These are phyloP conservation scores for Flammula alnicola DNA, from an alignment of 1,284 basidiomycete genomes.

Conservation along the genomic window DNA sequence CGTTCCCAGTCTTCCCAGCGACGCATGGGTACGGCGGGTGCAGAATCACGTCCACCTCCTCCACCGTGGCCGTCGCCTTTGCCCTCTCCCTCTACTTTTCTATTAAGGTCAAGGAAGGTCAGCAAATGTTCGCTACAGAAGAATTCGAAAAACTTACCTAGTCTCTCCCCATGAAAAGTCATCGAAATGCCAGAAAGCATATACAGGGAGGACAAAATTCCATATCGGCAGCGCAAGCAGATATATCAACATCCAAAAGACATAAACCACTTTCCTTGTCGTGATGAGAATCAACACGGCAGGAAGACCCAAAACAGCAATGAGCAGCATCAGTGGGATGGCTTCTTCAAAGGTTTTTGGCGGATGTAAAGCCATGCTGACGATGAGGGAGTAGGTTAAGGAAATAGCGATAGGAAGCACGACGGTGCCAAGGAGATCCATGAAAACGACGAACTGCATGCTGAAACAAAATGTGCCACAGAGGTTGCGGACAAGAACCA, in stretches of 20 bases:
- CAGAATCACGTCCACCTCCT: conserved; percentile 65
- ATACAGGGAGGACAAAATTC: conserved; percentile 94
- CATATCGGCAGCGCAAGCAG: conserved; percentile 91
- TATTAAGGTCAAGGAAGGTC: conserved; percentile 36
- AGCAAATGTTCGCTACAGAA: conserved; percentile 7
- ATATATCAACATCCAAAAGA: conserved; percentile 98
- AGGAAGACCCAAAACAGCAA: conserved; percentile 92
- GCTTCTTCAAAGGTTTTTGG: conserved; percentile 90
- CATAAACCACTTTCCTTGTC: conserved; percentile 93
- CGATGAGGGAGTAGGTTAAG: conserved; percentile 89
- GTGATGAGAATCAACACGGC: conserved; percentile 93
- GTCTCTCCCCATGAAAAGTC: conserved; percentile 99
- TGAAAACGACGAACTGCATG: conserved; percentile 98
- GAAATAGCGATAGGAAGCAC: conserved; percentile 94
- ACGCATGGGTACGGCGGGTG: conserved; percentile 79
- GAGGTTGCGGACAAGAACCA: conserved; percentile 94
- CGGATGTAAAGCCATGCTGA: conserved; percentile 81
- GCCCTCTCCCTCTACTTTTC: conserved; percentile 91
- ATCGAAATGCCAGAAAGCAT: conserved; percentile 99
- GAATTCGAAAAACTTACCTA: conserved; percentile 55
- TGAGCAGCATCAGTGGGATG: conserved; percentile 91
- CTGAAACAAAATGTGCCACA: conserved; percentile 97
- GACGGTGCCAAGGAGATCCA: conserved; percentile 97
- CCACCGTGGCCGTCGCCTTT: conserved; percentile 81
- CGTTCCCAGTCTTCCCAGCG: conserved; percentile 99